Evolutionary conservation across 805 yeast genomes (phyloP).

Genomic region (Cyberlindnera xishuangbannaensis): DNA sequence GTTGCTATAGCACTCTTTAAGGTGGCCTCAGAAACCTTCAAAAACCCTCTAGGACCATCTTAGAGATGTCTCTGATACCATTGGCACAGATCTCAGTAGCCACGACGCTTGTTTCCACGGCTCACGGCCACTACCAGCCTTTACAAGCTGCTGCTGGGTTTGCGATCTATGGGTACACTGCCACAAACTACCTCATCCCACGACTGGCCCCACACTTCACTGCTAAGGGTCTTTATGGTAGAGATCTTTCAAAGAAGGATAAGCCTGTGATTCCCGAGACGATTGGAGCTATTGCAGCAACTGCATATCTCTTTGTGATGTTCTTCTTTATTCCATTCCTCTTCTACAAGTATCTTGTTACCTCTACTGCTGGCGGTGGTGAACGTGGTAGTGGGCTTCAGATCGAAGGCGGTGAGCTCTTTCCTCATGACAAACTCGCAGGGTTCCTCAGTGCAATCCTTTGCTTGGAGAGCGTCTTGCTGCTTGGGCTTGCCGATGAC

Average conservation of each 20-base stretch:
- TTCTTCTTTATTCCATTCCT: constrained; percentile 82
- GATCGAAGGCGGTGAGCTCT: constrained; percentile 26
- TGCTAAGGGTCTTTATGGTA: constrained; percentile 77
- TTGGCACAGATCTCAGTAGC: constrained; percentile 4
- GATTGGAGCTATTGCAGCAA: constrained; percentile 85
- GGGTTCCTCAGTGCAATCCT: constrained; percentile 82
- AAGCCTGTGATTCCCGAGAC: constrained; percentile 80
- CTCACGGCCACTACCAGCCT: constrained; percentile 21
- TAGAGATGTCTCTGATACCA: background rate
- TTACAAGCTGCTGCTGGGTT: constrained; percentile 55
- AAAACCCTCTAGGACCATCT: too few relatives aligned
- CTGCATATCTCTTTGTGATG: constrained; percentile 75
- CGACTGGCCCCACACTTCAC: constrained; percentile 59
- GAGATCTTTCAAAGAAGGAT: constrained; percentile 74
- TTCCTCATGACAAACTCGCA: constrained; percentile 79
- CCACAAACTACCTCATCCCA: constrained; percentile 62
- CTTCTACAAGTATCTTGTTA: constrained; percentile 69
- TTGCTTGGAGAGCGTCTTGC: constrained; percentile 75
- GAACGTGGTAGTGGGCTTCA: constrained; percentile 37
- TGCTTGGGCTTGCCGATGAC: constrained; percentile 90
- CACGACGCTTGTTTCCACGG: constrained; percentile 14
- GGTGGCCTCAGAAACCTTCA: too few relatives aligned
- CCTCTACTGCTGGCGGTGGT: constrained; percentile 54
- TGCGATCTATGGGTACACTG: constrained; percentile 57
- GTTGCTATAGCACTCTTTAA: too few relatives aligned